Conservation (phyloP, 176 grass and related monocot genomes). For the Avena sativa region DNA sequence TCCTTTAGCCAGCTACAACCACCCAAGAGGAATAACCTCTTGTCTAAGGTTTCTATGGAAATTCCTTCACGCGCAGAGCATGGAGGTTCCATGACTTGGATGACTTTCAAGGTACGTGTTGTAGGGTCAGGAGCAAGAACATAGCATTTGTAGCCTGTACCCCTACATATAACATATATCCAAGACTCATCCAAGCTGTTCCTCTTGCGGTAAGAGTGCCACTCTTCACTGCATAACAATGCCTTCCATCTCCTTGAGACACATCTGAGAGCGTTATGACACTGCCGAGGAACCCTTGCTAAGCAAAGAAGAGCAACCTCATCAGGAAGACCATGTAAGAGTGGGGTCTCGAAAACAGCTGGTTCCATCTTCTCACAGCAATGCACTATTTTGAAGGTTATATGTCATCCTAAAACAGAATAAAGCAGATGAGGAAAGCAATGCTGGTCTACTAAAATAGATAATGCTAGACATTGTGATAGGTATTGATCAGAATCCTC, state of each 20-base stretch:
- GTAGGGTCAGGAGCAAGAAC: slow-evolving; percentile 68
- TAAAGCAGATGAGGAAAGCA: neutral
- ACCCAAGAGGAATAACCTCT: slow-evolving; percentile 73
- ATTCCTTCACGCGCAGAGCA: slow-evolving; percentile 58
- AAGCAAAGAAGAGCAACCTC: slow-evolving; percentile 86
- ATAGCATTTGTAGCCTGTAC: slow-evolving; percentile 48
- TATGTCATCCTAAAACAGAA: slow-evolving; percentile 25
- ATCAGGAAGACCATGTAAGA: slow-evolving; percentile 81
- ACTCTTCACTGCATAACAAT: slow-evolving; percentile 68
- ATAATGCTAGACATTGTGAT: no score
- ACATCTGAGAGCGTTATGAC: slow-evolving; percentile 62
- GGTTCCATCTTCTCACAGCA: slow-evolving; percentile 48
- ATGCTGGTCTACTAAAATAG: neutral
- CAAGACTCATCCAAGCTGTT: slow-evolving; percentile 69
- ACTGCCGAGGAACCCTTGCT: slow-evolving; percentile 63
- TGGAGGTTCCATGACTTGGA: slow-evolving; percentile 60
- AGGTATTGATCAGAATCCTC: no score
- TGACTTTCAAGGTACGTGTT: slow-evolving; percentile 55
- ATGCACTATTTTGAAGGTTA: slow-evolving; percentile 18
- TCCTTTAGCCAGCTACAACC: slow-evolving; percentile 58
- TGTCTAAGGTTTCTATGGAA: slow-evolving; percentile 62
- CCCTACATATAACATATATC: slow-evolving; percentile 69
- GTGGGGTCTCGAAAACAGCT: slow-evolving; percentile 39
- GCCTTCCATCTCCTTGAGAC: slow-evolving; percentile 76
- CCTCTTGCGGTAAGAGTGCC: slow-evolving; percentile 61